phyloP scores from a whole-genome alignment of 179 eudicot species.

The Dionaea muscipula region DNA sequence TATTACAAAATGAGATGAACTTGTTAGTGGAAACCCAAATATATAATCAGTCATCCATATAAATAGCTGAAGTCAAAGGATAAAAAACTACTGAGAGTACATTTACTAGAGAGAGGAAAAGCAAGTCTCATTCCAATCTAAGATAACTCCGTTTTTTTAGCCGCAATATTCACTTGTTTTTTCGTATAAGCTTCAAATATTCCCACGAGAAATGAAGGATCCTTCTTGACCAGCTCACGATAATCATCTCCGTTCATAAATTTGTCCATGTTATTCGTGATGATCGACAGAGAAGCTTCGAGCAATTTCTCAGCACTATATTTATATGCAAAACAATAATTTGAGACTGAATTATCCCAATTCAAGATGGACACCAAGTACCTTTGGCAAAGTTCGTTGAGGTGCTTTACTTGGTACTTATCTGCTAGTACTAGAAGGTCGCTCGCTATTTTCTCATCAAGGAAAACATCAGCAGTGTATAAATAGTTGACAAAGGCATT shows the following conservation, averaged over 20 bases:
- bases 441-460: slow-evolving; percentile 65
- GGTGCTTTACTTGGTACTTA: slow-evolving; percentile 68
- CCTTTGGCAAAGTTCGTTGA: slow-evolving; percentile 64
- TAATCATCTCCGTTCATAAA: slow-evolving; percentile 54
- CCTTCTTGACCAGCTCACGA: slow-evolving; percentile 61
- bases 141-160: too few species aligned
- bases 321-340: slow-evolving; percentile 60
- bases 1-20: too few species aligned
- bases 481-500: slow-evolving; percentile 56
- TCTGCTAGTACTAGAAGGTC: slow-evolving; percentile 68
- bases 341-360: slow-evolving; percentile 55
- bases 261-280: slow-evolving; percentile 62
- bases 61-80: too few species aligned
- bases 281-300: slow-evolving; percentile 49
- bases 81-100: too few species aligned
- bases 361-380: slow-evolving; percentile 54
- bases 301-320: slow-evolving; percentile 52
- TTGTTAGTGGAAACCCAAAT: too few species aligned
- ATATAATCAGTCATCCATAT: too few species aligned
- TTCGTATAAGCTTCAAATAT: slow-evolving; percentile 67
- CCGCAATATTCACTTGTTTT: slow-evolving; percentile 66
- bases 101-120: too few species aligned
- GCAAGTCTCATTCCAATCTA: too few species aligned
- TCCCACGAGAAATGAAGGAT: slow-evolving; percentile 58
- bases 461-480: slow-evolving; percentile 70